phyloP scores from a whole-genome alignment of 2,329 filamentous ascomycete species.

The Fusarium graminum region DNA sequence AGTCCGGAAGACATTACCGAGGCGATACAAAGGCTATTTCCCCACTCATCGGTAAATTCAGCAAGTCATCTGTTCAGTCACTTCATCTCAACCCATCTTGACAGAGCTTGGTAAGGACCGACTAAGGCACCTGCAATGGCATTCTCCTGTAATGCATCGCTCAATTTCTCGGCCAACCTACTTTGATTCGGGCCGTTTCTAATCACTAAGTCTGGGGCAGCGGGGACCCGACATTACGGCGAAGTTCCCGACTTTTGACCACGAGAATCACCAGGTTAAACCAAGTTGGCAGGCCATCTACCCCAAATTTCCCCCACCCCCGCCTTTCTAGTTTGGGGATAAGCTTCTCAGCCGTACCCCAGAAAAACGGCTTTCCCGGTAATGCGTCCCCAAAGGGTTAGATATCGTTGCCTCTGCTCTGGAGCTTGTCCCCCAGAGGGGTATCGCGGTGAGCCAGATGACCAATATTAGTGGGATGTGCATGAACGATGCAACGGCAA shows the following conservation, averaged over 20 bases:
- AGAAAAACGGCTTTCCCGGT: not conserved
- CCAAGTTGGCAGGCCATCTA: not conserved
- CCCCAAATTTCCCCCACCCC: not conserved
- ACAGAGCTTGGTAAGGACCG: not conserved
- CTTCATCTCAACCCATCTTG: not conserved
- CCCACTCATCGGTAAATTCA: constrained; percentile 9
- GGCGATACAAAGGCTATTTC: not conserved
- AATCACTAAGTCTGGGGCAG: not conserved
- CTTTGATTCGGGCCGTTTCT: not conserved
- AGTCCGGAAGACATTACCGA: not conserved
- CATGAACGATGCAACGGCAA: not conserved
- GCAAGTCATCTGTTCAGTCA: not conserved
- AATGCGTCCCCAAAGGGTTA: not conserved
- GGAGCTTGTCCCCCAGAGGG: not conserved
- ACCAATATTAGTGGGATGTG: not conserved
- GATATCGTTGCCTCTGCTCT: not conserved
- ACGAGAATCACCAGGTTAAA: not conserved
- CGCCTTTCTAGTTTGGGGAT: not conserved
- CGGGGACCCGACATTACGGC: too few relatives aligned
- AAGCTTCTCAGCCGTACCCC: not conserved
- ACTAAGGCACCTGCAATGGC: not conserved
- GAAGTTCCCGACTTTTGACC: too few relatives aligned
- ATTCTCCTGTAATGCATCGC: too few relatives aligned
- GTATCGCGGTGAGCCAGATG: not conserved
- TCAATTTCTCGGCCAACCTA: too few relatives aligned